Evolutionary conservation across 2,329 filamentous ascomycete genomes (phyloP), one percentile per base, ranked within the genome.

Genomic region (Scolecobasidium constrictum): DNA sequence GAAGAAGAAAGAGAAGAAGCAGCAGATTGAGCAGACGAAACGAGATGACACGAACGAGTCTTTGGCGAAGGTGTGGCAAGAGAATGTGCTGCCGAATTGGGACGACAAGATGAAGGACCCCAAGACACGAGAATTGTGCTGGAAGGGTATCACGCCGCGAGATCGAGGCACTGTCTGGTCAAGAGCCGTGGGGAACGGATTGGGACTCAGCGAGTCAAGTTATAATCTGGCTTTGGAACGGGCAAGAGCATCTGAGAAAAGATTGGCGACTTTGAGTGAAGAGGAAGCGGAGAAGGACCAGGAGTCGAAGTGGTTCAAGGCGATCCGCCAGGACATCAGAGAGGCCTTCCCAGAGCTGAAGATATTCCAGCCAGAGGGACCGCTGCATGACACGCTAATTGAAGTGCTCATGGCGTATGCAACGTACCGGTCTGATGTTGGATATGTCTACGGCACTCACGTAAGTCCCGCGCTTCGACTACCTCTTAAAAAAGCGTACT

Each of bases 381-480:
- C 83, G 2, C 65, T 88, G 9, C 76, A 88, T 55, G 67, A 77
- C 45, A 69, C 73, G 28, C 65, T 92, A 21, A 66, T 82, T 15
- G 78, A 90, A 55, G 76, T 92, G 7, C 68, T 90, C 47, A 78
- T 78, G 53, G 86, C 85, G 5, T 90, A 90, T 60, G 72, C 79
- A 43, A 83, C 86, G 75, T 92, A 92, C 61, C 74, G 85, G 47
- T 81, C 78, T 50, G 85, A 92, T 56, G 82, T 90, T 53, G 83
- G 84, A 48, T 87, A 86, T 53, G 72, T 85, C 45, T 71, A 73
- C 48, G 83, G 83, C 42, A 83, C 81, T 50, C 83, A 86, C 56
- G 79, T 85, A 60, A 69, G 81, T 70, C 22, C 16, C 38, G 38
- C 20, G 34, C 22, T 16, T 23, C 12, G 28, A 9, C 20, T 42